These are phyloP conservation scores for Chiua sp. DNA, from an alignment of 1,284 basidiomycete genomes.

Conservation along the genomic window DNA sequence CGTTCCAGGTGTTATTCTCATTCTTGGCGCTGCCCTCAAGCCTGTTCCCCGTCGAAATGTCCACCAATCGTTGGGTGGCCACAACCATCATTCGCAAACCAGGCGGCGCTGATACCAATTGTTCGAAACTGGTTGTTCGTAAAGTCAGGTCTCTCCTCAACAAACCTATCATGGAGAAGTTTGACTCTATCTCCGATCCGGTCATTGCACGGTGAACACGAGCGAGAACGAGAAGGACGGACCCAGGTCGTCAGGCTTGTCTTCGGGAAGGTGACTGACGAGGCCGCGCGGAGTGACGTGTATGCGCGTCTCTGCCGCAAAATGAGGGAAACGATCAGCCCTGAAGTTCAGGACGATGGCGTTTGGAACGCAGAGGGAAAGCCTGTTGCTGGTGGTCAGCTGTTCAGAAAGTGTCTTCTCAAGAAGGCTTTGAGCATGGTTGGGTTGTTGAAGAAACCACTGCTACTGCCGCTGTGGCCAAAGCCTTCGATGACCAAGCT, in stretches of 20 bases:
- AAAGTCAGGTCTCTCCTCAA: slow-evolving; percentile 96
- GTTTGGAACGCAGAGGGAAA: slow-evolving; percentile 81
- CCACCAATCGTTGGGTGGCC: slow-evolving; percentile 85
- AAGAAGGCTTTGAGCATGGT: slow-evolving; percentile 96
- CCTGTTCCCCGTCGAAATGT: slow-evolving; percentile 77
- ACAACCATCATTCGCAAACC: slow-evolving; percentile 37
- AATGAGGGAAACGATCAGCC: slow-evolving; percentile 90
- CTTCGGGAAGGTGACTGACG: slow-evolving; percentile 97
- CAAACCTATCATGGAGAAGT: slow-evolving; percentile 97
- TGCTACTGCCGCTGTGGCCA: slow-evolving; percentile 61
- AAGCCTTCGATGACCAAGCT: slow-evolving; percentile 65
- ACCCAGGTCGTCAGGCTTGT: slow-evolving; percentile 93
- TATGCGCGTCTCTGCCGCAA: slow-evolving; percentile 94
- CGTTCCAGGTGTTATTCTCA: slow-evolving; percentile 7
- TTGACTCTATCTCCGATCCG: slow-evolving; percentile 93
- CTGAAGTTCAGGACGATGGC: slow-evolving; percentile 87
- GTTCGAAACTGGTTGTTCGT: slow-evolving; percentile 86
- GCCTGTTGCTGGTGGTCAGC: slow-evolving; percentile 85
- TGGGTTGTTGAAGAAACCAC: slow-evolving; percentile 77
- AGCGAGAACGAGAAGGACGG: slow-evolving; percentile 93
- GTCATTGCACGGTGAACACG: slow-evolving; percentile 95
- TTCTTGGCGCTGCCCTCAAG: slow-evolving; percentile 45
- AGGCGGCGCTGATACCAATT: slow-evolving; percentile 57
- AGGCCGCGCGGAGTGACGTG: slow-evolving; percentile 96
- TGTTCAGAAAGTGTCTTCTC: slow-evolving; percentile 96